Base-by-base conservation (phyloP, 164 flowering plant genomes). In the Umbilicus rupestris region DNA sequence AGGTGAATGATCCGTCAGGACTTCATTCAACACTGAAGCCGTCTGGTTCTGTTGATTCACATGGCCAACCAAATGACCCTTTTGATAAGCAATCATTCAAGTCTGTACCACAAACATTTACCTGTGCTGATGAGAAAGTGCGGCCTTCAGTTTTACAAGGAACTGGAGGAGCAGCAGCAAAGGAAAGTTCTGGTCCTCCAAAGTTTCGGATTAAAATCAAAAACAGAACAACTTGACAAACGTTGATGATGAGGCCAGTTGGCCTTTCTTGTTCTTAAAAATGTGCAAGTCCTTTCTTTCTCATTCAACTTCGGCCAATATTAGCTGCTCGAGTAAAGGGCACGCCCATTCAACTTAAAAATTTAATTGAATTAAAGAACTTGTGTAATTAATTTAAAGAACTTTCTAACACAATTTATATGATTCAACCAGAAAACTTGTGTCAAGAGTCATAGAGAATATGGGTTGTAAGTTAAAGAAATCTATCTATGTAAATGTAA, bases 161-260 rank as follows among this genome's bases (percentile, higher is more conserved):
- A 50, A 7, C 57, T 20, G 8, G 28, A 24, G n/a, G 33, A 33
- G 16, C 8, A 12, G 64, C 20, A 63, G 42, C 42, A 6, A 41
- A 33, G 15, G 65, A 37, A n/a, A 63, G 65, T 59, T 67, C 80
- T 39, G 78, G 77, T 35, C 82, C 79, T 46, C 82, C 79, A 14
- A 83, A 69, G 66, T 49, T 85, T 37, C 70, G 80, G 39, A 81
- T 85, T 19, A 85, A 81, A 70, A 70, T 83, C 16, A 85, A 80
- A 73, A 80, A 57, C 30, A 69, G 78, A 62, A 71, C 73, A 50
- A 41, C 69, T 73, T 39, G 28, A 26, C 5, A 63, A 29, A 4
- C n/a, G n/a, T n/a, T 55, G 37, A 35, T 35, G 5, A 11, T 1
- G 22, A 5, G 2, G 3, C 3, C 7, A 11, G 31, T 55, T 12